Evolutionary conservation across 2,329 filamentous ascomycete species (phyloP).

Genomic region (Claviceps africana): DNA sequence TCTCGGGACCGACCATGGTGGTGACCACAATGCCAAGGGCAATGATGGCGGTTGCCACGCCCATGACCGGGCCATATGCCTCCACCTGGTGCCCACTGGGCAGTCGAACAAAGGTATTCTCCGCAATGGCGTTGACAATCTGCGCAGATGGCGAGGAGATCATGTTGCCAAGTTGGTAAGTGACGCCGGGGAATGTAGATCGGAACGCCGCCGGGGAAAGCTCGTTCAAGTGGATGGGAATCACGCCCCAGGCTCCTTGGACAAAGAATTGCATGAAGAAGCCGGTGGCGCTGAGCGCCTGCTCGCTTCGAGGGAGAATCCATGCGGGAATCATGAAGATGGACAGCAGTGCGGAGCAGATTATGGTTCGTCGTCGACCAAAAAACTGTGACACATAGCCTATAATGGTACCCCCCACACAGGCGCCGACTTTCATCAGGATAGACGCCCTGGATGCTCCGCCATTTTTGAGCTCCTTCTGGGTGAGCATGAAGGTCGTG

Average conservation of each 20-base stretch:
- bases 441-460: slow-evolving; percentile 62
- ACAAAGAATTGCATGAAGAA: slow-evolving; percentile 60
- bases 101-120: slow-evolving; percentile 42
- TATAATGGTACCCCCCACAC: slow-evolving; percentile 57
- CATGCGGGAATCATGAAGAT: slow-evolving; percentile 52
- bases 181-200: slow-evolving; percentile 55
- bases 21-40: slow-evolving; percentile 54
- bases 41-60: slow-evolving; percentile 62
- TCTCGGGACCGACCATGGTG: slow-evolving; percentile 59
- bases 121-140: slow-evolving; percentile 63
- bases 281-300: slow-evolving; percentile 45
- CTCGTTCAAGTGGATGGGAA: slow-evolving; percentile 63
- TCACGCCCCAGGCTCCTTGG: slow-evolving; percentile 52
- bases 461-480: slow-evolving; percentile 53
- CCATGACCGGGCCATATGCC: slow-evolving; percentile 65
- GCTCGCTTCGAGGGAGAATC: slow-evolving; percentile 50
- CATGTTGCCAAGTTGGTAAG: slow-evolving; percentile 65
- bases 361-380: slow-evolving; percentile 56
- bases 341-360: slow-evolving; percentile 45
- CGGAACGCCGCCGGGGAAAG: slow-evolving; percentile 56
- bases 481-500: slow-evolving; percentile 63
- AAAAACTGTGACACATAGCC: slow-evolving; percentile 65
- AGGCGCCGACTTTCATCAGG: slow-evolving; percentile 66
- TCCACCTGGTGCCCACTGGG: slow-evolving; percentile 43
- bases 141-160: slow-evolving; percentile 59